Percentiles rank a stretch among this genome's conserved stretches.
phyloP scores from a whole-genome alignment of 805 yeast species.

The Ogataea ganodermae region DNA sequence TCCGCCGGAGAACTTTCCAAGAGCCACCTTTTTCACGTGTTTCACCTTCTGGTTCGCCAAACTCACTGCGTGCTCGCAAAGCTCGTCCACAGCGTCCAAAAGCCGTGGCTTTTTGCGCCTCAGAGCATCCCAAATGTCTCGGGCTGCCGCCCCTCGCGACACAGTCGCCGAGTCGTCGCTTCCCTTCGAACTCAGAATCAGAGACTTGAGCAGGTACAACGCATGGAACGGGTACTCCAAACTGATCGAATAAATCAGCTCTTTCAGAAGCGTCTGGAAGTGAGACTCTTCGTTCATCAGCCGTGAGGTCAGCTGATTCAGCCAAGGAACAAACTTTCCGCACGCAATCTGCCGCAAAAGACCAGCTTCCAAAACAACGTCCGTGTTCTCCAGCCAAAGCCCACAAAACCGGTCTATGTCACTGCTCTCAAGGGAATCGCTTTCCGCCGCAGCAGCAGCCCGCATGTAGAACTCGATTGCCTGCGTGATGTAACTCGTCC shows the following conservation, averaged over 20 bases:
- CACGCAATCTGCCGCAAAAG: slow-evolving; percentile 51
- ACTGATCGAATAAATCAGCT: slow-evolving; percentile 39
- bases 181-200: slow-evolving; percentile 40
- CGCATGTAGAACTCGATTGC: slow-evolving; percentile 62
- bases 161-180: slow-evolving; percentile 40
- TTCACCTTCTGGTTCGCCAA: slow-evolving; percentile 51
- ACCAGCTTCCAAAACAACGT: slow-evolving; percentile 34
- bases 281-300: slow-evolving; percentile 46
- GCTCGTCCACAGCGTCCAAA: slow-evolving; percentile 46
- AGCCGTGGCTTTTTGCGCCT: slow-evolving; percentile 20
- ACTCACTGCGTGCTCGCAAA: slow-evolving; percentile 52
- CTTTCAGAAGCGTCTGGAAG: slow-evolving; percentile 58
- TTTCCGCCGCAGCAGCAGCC: slow-evolving; percentile 51
- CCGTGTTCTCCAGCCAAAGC: slow-evolving; percentile 68
- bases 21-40: slow-evolving; percentile 32
- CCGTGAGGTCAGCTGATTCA: slow-evolving; percentile 77
- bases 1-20: slow-evolving; percentile 44
- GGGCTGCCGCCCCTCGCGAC: slow-evolving; percentile 56
- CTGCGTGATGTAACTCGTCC: slow-evolving; percentile 42
- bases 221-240: slow-evolving; percentile 71
- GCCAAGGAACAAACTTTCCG: slow-evolving; percentile 73
- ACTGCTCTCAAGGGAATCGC: slow-evolving; percentile 46
- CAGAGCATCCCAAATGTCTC: slow-evolving; percentile 46
- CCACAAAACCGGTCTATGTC: slow-evolving; percentile 78
- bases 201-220: slow-evolving; percentile 60